phyloP scores from a whole-genome alignment of 257 asterid genomes.

The Misopates orontium region DNA sequence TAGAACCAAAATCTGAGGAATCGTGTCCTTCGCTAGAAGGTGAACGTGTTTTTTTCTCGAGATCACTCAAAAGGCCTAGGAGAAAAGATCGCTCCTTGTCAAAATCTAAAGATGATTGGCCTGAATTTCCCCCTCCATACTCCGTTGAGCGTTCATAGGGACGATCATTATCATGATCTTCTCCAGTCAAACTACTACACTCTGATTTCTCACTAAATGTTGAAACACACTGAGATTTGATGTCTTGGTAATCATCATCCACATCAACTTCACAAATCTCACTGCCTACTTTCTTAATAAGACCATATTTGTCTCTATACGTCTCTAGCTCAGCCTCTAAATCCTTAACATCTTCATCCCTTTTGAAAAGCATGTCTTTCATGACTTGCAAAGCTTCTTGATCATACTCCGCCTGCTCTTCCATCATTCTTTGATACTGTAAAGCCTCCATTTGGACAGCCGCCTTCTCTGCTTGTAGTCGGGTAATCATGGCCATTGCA shows the following conservation, averaged over 20 bases:
- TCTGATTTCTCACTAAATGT: conserved; percentile 53
- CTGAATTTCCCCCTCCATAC: conserved; percentile 30
- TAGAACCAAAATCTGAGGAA: conserved; percentile 26
- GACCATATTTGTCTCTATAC: conserved; percentile 60
- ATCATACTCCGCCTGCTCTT: conserved; percentile 86
- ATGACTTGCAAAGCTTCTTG: conserved; percentile 72
- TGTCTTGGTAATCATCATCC: conserved; percentile 70
- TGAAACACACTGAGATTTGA: conserved; percentile 53
- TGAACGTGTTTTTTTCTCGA: conserved; percentile 44
- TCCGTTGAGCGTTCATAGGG: conserved; percentile 31
- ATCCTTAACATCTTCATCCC: conserved; percentile 64
- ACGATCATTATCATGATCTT: conserved; percentile 32
- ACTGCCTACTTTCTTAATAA: conserved; percentile 52
- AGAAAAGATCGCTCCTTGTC: conserved; percentile 60
- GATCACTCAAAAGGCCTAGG: conserved; percentile 47
- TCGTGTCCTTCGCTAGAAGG: conserved; percentile 31
- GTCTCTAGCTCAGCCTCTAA: conserved; percentile 57
- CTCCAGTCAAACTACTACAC: conserved; percentile 39
- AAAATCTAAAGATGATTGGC: conserved; percentile 53
- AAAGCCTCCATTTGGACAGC: conserved; percentile 98
- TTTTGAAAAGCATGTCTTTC: conserved; percentile 59
- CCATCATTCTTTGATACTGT: conserved; percentile 99
- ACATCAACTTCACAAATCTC: conserved; percentile 71
- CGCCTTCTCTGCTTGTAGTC: conserved; percentile 90
- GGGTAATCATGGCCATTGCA: conserved; percentile 98